A percentile compares a stretch with the other conserved stretches of the same genome.
Conservation (phyloP, 1,284 basidiomycete genomes). For the Kalmanozyma brasiliensis region DNA sequence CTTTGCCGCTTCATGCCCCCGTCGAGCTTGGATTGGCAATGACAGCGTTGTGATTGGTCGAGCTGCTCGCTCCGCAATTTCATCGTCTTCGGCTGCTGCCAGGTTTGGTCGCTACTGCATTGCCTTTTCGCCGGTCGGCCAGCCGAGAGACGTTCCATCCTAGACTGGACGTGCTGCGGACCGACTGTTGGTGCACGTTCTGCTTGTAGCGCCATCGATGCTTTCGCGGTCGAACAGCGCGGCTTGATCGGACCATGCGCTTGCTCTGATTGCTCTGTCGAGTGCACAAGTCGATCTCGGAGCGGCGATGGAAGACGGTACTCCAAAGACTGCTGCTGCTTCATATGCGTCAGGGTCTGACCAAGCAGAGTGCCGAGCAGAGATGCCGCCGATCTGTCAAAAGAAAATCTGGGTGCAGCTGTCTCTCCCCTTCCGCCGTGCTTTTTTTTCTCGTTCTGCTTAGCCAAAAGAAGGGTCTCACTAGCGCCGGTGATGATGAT, state of each 20-base stretch:
- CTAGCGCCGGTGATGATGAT: background rate
- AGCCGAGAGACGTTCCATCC: too few species aligned
- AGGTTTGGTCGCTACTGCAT: background rate
- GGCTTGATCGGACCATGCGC: conserved; percentile 10
- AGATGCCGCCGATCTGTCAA: conserved; percentile 23
- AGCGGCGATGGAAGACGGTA: conserved; percentile 1
- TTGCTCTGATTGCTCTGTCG: background rate
- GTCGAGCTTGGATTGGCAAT: conserved; percentile 25
- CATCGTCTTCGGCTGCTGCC: background rate
- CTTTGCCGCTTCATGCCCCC: background rate
- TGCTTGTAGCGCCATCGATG: too few species aligned
- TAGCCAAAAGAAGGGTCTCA: conserved; percentile 19
- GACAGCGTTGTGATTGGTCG: conserved; percentile 31
- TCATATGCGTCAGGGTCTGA: conserved; percentile 1
- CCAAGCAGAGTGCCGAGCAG: background rate
- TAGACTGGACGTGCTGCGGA: too few species aligned
- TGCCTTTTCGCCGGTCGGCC: too few species aligned
- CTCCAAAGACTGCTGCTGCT: too few species aligned
- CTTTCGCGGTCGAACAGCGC: too few species aligned
- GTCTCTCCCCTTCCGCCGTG: background rate
- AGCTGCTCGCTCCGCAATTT: too few species aligned
- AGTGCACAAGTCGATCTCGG: background rate
- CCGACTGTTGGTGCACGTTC: conserved; percentile 9
- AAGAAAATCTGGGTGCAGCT: conserved; percentile 22
- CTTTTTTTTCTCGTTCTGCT: conserved; percentile 4